A percentile compares a stretch with the other conserved stretches of the same genome.
phyloP scores from a whole-genome alignment of 78 protist species.

The Dictyostelium discoideum region DNA sequence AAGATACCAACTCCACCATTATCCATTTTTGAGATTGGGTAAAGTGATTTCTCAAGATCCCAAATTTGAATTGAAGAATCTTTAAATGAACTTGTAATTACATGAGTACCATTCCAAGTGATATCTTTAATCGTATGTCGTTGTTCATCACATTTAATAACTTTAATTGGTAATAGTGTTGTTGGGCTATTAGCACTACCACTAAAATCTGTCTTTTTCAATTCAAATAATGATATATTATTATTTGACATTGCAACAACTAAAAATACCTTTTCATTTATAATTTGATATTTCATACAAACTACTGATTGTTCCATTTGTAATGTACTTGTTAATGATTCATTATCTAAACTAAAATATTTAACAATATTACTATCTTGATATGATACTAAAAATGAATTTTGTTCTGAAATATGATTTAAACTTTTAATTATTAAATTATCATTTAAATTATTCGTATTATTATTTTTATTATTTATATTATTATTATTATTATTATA shows the following conservation, averaged over 20 bases:
- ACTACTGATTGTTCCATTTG: neutral
- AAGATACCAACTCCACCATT: neutral
- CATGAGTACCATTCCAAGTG: constrained; percentile 29
- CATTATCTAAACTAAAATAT: constrained; percentile 23
- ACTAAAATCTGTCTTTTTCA: neutral
- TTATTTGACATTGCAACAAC: neutral
- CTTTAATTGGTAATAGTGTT: neutral
- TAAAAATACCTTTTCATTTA: constrained; percentile 42
- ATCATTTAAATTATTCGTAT: neutral
- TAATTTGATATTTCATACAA: neutral
- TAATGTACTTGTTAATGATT: neutral
- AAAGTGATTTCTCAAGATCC: constrained; percentile 34
- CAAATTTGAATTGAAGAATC: constrained; percentile 30
- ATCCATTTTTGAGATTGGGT: neutral
- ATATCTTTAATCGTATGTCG: neutral
- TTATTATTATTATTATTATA: neutral
- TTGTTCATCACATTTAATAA: neutral
- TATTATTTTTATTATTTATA: neutral
- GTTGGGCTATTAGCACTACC: neutral
- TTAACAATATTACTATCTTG: neutral
- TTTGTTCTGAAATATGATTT: neutral
- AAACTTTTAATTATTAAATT: neutral
- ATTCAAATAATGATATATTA: neutral
- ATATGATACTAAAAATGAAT: neutral
- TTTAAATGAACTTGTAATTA: constrained; percentile 22